phyloP scores from a whole-genome alignment of 345 rosid genomes.

The Lenwebbia sp. region DNA sequence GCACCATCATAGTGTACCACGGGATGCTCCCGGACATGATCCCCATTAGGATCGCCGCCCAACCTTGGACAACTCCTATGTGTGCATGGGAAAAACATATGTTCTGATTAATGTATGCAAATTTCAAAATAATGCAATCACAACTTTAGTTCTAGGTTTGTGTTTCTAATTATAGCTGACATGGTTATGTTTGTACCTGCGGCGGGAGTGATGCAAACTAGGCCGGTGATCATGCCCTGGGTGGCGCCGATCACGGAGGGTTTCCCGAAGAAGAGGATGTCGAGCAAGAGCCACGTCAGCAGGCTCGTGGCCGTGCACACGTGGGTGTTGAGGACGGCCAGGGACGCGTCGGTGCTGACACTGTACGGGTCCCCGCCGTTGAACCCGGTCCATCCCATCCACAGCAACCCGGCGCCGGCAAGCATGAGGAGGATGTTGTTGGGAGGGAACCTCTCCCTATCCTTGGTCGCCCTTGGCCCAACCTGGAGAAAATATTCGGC shows the following conservation, averaged over 20 bases:
- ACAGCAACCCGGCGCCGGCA: conserved; percentile 57
- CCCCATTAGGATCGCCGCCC: conserved; percentile 66
- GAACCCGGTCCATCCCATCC: conserved; percentile 80
- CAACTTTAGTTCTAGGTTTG: background rate
- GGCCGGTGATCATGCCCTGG: conserved; percentile 61
- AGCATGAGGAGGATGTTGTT: conserved; percentile 57
- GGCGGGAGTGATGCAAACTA: conserved; percentile 53
- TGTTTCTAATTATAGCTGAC: background rate
- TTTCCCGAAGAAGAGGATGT: conserved; percentile 52
- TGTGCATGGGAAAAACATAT: background rate
- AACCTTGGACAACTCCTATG: conserved; percentile 59
- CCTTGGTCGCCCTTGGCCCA: conserved; percentile 55
- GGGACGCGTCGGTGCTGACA: conserved; percentile 39
- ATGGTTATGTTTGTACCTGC: conserved; percentile 16
- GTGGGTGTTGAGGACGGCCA: conserved; percentile 66
- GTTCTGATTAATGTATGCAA: background rate
- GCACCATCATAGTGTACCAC: conserved; percentile 73
- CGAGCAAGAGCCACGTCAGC: conserved; percentile 62
- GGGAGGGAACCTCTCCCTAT: conserved; percentile 60
- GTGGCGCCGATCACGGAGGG: conserved; percentile 59
- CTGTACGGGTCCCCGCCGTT: conserved; percentile 59
- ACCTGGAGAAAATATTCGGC: conserved; percentile 12
- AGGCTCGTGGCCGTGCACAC: conserved; percentile 65
- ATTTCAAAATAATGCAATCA: background rate
- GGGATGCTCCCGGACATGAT: conserved; percentile 60